Evolutionary conservation across 805 yeast genomes (phyloP).

Genomic region (Candida insectorum): DNA sequence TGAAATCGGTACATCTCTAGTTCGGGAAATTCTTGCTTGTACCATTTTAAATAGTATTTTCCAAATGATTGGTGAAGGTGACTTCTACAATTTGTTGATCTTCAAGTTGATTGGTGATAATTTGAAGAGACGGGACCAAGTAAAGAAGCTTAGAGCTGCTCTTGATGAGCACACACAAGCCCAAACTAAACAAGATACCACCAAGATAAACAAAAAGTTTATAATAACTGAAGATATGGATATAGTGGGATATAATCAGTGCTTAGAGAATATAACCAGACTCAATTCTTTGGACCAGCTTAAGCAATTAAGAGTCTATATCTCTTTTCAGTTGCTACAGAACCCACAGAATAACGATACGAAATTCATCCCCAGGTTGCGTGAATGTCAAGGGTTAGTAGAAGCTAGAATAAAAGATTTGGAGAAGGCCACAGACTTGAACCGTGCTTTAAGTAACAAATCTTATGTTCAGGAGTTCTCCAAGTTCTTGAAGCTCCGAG

Average conservation of each 20-base stretch:
- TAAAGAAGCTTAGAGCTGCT: slow-evolving; percentile 65
- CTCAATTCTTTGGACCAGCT: slow-evolving; percentile 36
- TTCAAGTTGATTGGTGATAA: slow-evolving; percentile 58
- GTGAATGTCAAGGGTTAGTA: slow-evolving; percentile 10
- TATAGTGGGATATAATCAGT: slow-evolving; percentile 14
- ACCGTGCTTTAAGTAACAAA: slow-evolving; percentile 48
- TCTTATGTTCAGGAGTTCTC: slow-evolving; percentile 31
- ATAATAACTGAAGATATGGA: slow-evolving; percentile 14
- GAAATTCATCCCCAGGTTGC: slow-evolving; percentile 5
- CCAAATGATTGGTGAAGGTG: slow-evolving; percentile 62
- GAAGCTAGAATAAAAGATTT: slow-evolving; percentile 9
- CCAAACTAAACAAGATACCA: slow-evolving; percentile 1
- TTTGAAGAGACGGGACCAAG: slow-evolving; percentile 71
- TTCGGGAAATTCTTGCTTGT: slow-evolving; percentile 61
- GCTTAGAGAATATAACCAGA: slow-evolving; percentile 11
- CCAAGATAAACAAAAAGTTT: slow-evolving; percentile 8
- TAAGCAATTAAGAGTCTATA: slow-evolving; percentile 45
- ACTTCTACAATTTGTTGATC: slow-evolving; percentile 68
- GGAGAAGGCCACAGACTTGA: slow-evolving; percentile 15
- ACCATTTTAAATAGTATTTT: slow-evolving; percentile 50
- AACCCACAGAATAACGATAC: slow-evolving; percentile 1
- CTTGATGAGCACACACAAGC: slow-evolving; percentile 57
- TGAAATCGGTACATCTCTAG: slow-evolving; percentile 44
- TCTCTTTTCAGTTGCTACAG: slow-evolving; percentile 46
- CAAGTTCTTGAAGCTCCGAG: slow-evolving; percentile 17